These are phyloP conservation scores for Cytauxzoon felis DNA, from an alignment of 169 alveolate genomes.

Conservation along the genomic window DNA sequence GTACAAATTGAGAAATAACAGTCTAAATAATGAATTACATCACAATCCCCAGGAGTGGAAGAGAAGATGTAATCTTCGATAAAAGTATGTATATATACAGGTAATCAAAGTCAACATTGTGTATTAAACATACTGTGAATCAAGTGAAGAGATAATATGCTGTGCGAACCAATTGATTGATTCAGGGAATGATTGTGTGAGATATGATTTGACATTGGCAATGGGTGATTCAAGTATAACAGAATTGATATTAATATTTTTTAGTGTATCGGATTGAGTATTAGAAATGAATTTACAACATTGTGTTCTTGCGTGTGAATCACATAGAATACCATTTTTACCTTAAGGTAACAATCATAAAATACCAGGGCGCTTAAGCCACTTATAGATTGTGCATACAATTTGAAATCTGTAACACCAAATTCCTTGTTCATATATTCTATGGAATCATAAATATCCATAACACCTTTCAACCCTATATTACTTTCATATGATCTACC, in stretches of 20 bases:
- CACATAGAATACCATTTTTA: not conserved
- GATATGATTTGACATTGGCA: conserved; percentile 26
- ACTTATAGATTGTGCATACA: conserved; percentile 58
- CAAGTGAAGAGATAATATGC: not conserved
- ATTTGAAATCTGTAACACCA: conserved; percentile 10
- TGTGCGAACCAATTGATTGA: conserved; percentile 19
- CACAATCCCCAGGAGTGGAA: too few species aligned
- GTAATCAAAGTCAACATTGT: not conserved
- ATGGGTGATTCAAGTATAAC: conserved; percentile 60
- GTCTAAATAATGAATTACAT: not conserved
- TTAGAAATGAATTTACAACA: not conserved
- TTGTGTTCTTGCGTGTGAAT: not conserved
- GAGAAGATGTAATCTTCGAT: too few species aligned
- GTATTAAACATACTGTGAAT: conserved; percentile 1
- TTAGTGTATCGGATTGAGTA: conserved; percentile 5
- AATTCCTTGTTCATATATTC: conserved; percentile 7
- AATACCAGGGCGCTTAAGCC: conserved; percentile 38
- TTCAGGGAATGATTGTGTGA: conserved; percentile 13
- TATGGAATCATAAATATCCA: conserved; percentile 45
- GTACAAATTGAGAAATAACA: conserved; percentile 2
- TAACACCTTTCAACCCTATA: conserved; percentile 53
- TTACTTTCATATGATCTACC: conserved; percentile 36
- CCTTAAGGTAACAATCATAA: not conserved
- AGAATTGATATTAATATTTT: conserved; percentile 2
- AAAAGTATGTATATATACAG: not conserved